phyloP scores from a whole-genome alignment of 2,329 filamentous ascomycete genomes.

The Parafenestella ontariensis region DNA sequence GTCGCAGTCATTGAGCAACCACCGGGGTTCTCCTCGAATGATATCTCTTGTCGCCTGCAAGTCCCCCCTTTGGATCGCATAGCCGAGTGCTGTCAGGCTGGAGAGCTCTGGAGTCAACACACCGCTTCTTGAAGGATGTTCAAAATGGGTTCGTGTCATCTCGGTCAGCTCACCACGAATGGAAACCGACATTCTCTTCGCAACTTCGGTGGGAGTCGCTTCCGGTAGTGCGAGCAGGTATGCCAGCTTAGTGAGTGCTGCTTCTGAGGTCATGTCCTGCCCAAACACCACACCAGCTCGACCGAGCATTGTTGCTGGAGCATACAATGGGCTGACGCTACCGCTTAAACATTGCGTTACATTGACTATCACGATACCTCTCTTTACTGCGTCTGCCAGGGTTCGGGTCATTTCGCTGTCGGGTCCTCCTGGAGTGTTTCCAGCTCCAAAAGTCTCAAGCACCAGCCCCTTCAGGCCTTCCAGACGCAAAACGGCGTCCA shows the following conservation, averaged over 20 bases:
- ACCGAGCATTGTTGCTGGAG: constrained; percentile 69
- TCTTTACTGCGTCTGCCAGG: constrained; percentile 76
- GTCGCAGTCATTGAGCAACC: constrained; percentile 76
- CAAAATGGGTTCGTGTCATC: constrained; percentile 73
- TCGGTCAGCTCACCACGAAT: constrained; percentile 88
- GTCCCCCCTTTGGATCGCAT: constrained; percentile 78
- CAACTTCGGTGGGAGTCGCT: constrained; percentile 70
- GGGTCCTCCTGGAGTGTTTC: constrained; percentile 83
- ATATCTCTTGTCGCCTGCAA: constrained; percentile 70
- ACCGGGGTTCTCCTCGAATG: constrained; percentile 69
- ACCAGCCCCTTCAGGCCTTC: constrained; percentile 82
- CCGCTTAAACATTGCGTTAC: constrained; percentile 80
- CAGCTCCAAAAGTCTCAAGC: constrained; percentile 91
- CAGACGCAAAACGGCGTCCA: constrained; percentile 80
- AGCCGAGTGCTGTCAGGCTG: constrained; percentile 77
- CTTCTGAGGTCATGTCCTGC: constrained; percentile 87
- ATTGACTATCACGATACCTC: constrained; percentile 87
- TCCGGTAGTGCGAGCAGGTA: constrained; percentile 77
- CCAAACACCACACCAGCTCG: constrained; percentile 88
- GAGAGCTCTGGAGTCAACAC: constrained; percentile 63
- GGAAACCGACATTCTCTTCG: constrained; percentile 73
- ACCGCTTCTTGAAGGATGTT: constrained; percentile 70
- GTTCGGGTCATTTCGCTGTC: constrained; percentile 81
- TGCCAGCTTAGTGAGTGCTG: constrained; percentile 87
- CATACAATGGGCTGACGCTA: constrained; percentile 51